phyloP scores from a whole-genome alignment of 2,329 filamentous ascomycete species.

The Verticillium zaregamsianum region DNA sequence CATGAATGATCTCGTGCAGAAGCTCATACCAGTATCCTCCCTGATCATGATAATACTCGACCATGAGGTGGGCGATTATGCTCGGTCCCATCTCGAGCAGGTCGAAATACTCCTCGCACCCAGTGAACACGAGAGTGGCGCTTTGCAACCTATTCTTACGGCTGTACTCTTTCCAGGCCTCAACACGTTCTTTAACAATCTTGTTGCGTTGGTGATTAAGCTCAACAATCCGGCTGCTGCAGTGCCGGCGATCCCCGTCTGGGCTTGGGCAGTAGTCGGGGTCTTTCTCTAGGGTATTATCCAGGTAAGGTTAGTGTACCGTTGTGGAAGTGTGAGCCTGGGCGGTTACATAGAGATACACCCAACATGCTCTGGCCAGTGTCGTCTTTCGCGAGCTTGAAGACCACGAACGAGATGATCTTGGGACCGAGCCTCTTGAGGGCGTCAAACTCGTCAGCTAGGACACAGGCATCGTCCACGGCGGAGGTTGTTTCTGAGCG shows the following conservation, averaged over 20 bases:
- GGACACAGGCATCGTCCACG: slow-evolving; percentile 1
- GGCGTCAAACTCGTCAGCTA: slow-evolving; percentile 2
- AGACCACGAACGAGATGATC: slow-evolving; percentile 1
- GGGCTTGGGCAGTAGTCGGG: too few species aligned
- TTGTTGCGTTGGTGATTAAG: too few species aligned
- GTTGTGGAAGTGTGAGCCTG: too few species aligned
- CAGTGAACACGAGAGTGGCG: not conserved
- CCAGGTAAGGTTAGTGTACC: too few species aligned
- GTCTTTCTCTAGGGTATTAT: too few species aligned
- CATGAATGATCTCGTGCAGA: slow-evolving; percentile 7
- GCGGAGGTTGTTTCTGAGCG: not conserved
- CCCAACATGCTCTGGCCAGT: too few species aligned
- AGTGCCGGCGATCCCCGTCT: too few species aligned
- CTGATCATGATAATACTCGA: slow-evolving; percentile 5
- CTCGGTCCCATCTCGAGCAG: slow-evolving; percentile 5
- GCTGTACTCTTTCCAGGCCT: not conserved
- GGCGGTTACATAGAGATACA: too few species aligned
- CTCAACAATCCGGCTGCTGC: too few species aligned
- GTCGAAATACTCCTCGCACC: slow-evolving; percentile 4
- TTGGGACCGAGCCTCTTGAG: slow-evolving; percentile 6
- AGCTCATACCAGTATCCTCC: slow-evolving; percentile 9
- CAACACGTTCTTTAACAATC: not conserved
- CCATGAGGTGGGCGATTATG: slow-evolving; percentile 6
- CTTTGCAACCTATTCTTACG: too few species aligned
- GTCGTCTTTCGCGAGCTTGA: not conserved